Evolutionary conservation across 345 rosid species (phyloP), one percentile per base, ranked within the genome.

Genomic region (Mallotus nudiflorus): DNA sequence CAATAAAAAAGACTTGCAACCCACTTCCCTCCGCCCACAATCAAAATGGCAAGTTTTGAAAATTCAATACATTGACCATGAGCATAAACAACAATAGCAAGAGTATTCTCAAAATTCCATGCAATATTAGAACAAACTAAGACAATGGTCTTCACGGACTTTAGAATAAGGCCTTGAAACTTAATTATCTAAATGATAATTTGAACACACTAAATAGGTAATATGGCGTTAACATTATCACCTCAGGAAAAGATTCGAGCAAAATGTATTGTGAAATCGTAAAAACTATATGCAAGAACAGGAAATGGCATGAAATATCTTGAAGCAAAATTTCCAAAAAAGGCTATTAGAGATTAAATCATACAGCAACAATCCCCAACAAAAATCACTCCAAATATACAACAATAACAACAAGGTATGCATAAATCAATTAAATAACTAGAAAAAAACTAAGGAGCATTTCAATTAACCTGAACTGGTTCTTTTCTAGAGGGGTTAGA

Each of bases 401-500:
- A 6, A 33, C 37, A 33, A 33, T 6, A 33, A 2, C 37, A 6
- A 2, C 37, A 33, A n/a, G n/a, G n/a, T n/a, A n/a, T n/a, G n/a
- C n/a, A n/a, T n/a, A n/a, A n/a, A n/a, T n/a, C n/a, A n/a, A n/a
- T n/a, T n/a, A n/a, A n/a, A n/a, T n/a, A n/a, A n/a, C n/a, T n/a
- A n/a, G n/a, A n/a, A n/a, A n/a, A n/a, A n/a, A n/a, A n/a, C n/a
- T n/a, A n/a, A n/a, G n/a, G n/a, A n/a, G n/a, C n/a, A n/a, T n/a
- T n/a, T n/a, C n/a, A 13, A 33, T 33, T 69, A 80, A 87, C 94
- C 89, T 85, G 80, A 71, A 64, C 74, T 1, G 83, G 67, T 55
- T 89, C 93, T 55, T 68, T 62, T 37, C 59, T 70, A 16, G 78
- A 60, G 50, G 65, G n/a, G 55, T 70, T 75, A 10, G 75, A 33